Conservation (phyloP, 805 yeast species). For the Sugiyamaella marilandica region DNA sequence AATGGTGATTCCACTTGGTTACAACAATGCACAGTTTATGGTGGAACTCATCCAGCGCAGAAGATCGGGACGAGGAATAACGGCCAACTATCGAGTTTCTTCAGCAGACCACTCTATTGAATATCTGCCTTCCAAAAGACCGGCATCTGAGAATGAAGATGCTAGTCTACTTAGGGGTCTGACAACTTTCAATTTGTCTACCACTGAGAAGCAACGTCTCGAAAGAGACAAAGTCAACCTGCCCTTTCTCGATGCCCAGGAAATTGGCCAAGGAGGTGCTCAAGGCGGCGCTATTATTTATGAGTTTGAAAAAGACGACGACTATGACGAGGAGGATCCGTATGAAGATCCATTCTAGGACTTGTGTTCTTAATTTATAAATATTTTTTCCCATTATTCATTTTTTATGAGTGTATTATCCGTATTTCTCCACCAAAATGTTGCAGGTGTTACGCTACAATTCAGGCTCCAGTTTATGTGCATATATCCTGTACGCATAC, state of each 20-base stretch:
- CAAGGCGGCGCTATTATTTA: conserved; percentile 93
- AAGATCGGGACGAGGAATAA: conserved; percentile 75
- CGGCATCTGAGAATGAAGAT: conserved; percentile 34
- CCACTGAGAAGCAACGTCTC: conserved; percentile 65
- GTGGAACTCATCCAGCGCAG: conserved; percentile 62
- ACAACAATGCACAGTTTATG: conserved; percentile 46
- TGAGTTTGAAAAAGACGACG: conserved; percentile 94
- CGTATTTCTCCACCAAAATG: background rate
- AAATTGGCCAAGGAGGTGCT: conserved; percentile 46
- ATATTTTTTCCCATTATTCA: background rate
- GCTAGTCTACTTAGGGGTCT: conserved; percentile 60
- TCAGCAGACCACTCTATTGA: conserved; percentile 41
- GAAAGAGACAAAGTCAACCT: conserved; percentile 83
- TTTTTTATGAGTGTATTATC: background rate
- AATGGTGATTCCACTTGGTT: conserved; percentile 47
- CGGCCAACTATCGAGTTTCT: conserved; percentile 52
- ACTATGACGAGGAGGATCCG: conserved; percentile 97
- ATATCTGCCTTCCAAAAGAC: conserved; percentile 28
- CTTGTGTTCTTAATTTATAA: no score
- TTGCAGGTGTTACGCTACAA: background rate
- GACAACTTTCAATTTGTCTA: conserved; percentile 82
- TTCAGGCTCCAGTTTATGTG: no score
- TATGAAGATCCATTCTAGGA: conserved; percentile 86
- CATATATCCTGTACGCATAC: no score
- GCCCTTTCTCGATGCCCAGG: conserved; percentile 89